phyloP scores from a whole-genome alignment of 306 rosid species.

The Spatholobus suberectus region DNA sequence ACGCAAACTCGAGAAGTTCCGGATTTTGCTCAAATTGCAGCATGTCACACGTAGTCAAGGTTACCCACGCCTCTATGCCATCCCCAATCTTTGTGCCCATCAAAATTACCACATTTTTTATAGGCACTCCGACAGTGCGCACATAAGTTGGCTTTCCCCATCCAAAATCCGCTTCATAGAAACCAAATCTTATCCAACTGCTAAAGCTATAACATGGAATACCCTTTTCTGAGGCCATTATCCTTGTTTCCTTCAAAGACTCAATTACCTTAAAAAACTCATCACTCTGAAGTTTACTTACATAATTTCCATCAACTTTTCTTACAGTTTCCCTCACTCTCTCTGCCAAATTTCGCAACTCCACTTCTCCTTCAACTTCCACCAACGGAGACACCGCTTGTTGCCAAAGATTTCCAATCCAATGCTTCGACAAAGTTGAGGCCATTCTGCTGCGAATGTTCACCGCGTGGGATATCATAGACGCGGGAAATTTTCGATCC shows the following conservation, averaged over 20 bases:
- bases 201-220: neutral
- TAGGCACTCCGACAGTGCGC: slow-evolving; percentile 17
- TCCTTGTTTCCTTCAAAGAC: neutral
- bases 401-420: slow-evolving; percentile 23
- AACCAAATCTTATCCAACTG: slow-evolving; percentile 38
- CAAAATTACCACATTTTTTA: neutral
- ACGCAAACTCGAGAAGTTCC: slow-evolving; percentile 7
- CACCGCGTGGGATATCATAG: slow-evolving; percentile 29
- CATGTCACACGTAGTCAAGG: slow-evolving; percentile 49
- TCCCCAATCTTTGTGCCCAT: slow-evolving; percentile 32
- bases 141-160: slow-evolving; percentile 58
- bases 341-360: neutral
- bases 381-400: neutral
- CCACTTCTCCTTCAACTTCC: neutral
- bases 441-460: slow-evolving; percentile 27
- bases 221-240: neutral
- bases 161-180: slow-evolving; percentile 54
- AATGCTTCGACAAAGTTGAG: neutral
- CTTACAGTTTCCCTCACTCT: neutral
- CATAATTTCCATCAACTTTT: neutral
- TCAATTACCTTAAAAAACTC: neutral
- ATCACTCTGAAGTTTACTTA: neutral
- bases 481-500: neutral
- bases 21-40: slow-evolving; percentile 26
- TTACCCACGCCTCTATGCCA: slow-evolving; percentile 65